phyloP scores from a whole-genome alignment of 225 moss, liverwort and hornwort species.

The Pseudisothecium myosuroides region DNA sequence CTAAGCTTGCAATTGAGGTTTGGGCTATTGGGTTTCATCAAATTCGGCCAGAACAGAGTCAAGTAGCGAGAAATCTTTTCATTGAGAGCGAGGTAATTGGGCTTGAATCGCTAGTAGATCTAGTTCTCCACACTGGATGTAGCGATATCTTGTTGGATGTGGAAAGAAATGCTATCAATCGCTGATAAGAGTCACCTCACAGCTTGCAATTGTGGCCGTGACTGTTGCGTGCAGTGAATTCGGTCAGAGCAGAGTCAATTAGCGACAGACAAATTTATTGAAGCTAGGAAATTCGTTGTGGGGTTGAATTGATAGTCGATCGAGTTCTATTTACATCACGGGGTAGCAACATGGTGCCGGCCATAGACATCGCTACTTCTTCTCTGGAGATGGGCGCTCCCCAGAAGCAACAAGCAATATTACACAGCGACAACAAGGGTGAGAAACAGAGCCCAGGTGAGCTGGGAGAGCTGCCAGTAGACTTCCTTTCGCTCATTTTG shows the following conservation, averaged over 20 bases:
- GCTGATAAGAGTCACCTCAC: not conserved
- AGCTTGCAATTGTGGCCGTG: no score
- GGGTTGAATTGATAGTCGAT: not conserved
- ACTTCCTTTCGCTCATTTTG: conserved; percentile 7
- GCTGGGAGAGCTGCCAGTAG: not conserved
- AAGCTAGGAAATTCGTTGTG: not conserved
- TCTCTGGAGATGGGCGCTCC: not conserved
- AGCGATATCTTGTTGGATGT: not conserved
- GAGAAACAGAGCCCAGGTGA: not conserved
- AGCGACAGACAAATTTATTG: no score
- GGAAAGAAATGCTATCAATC: not conserved
- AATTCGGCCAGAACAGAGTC: not conserved
- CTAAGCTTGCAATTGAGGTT: not conserved
- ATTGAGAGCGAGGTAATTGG: no score
- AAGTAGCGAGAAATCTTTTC: not conserved
- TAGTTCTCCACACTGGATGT: not conserved
- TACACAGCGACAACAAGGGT: not conserved
- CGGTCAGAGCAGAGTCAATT: not conserved
- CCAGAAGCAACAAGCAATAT: not conserved
- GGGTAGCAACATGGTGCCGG: not conserved
- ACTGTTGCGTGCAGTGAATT: not conserved
- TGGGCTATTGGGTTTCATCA: not conserved
- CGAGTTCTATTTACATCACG: no score
- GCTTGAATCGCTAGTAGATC: not conserved
- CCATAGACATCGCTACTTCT: not conserved